Evolutionary conservation across 176 grass and related monocot species (phyloP), one percentile per base, ranked within the genome.

Genomic region (Secale cereale): DNA sequence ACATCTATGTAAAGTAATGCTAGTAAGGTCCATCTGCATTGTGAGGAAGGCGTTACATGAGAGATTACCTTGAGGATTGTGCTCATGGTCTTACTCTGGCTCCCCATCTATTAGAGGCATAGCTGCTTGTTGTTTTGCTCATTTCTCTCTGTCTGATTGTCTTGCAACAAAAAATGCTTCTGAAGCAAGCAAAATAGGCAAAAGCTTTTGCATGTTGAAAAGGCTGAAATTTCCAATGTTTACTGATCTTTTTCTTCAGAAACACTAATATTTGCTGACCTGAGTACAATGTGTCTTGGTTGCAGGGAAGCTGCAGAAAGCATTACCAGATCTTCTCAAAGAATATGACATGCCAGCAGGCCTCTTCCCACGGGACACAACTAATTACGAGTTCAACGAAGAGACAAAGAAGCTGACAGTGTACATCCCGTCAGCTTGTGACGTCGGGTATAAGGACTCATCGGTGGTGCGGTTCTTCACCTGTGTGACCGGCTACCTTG

Each of bases 361-460:
- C 19, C 82, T 99, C 39, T 99, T 99, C 79, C 94, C 97, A 8
- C 85, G 87, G 46, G 97, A 99, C 33, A 88, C 88, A 4, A 99
- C 97, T 71, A 95, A 99, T 80, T 99, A 99, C 14, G 94, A 99
- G 62, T 94, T 99, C 84, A 92, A 94, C 10, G 97, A 99, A 69
- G 91, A 86, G 83, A 99, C 93, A 14, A 85, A 86, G 70, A 96
- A 94, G 81, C 82, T 99, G 17, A 91, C 67, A 20, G 94, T 99
- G 37, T 96, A 91, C 75, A 92, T 99, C 29, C 90, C 91, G 1
- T 90, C 91, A 26, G 26, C 88, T 16, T 99, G 93, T 26, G 97
- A 99, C 6, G 97, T 99, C 1, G 97, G 94, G 41, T 99, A 96
- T 88, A 99, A 91, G 65, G 97, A 99, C 68, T 96, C 93, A 11